Evolutionary conservation across 1,284 basidiomycete genomes (phyloP).

Genomic region (Papiliotrema nemorosa): DNA sequence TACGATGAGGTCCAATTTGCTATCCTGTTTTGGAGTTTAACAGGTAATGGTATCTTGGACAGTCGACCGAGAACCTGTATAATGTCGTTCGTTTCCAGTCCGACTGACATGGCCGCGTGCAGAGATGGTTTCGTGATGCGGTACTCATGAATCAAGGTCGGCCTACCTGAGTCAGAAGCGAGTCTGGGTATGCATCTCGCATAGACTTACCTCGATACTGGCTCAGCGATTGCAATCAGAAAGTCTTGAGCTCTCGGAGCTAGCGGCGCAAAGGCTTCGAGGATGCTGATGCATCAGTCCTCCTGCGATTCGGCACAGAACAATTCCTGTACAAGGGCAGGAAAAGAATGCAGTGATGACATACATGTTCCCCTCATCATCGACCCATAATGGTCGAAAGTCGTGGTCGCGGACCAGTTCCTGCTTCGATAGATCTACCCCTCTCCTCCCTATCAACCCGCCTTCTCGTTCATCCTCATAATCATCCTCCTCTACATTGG

Average conservation of each 20-base stretch:
- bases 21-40: slow-evolving; percentile 76
- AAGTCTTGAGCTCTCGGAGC: slow-evolving; percentile 99
- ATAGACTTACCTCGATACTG: slow-evolving; percentile 83
- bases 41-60: slow-evolving; percentile 89
- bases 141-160: slow-evolving; percentile 98
- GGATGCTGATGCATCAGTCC: slow-evolving; percentile 54
- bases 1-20: slow-evolving; percentile 87
- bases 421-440: slow-evolving; percentile 53
- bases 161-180: slow-evolving; percentile 60
- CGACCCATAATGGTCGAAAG: slow-evolving; percentile 90
- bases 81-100: slow-evolving; percentile 95
- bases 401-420: slow-evolving; percentile 84
- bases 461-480: slow-evolving; percentile 25
- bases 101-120: slow-evolving; percentile 97
- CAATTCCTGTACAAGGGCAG: neutral
- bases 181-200: no score
- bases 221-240: slow-evolving; percentile 95
- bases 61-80: slow-evolving; percentile 89
- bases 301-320: neutral
- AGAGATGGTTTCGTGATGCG: slow-evolving; percentile 96
- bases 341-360: slow-evolving; percentile 6
- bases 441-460: slow-evolving; percentile 27
- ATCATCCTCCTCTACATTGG: slow-evolving; percentile 15
- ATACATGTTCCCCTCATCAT: slow-evolving; percentile 81
- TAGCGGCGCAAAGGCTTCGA: slow-evolving; percentile 93